Evolutionary conservation across 352 stramenopile genomes (phyloP).

Genomic region (Pythium grandisporangium): DNA sequence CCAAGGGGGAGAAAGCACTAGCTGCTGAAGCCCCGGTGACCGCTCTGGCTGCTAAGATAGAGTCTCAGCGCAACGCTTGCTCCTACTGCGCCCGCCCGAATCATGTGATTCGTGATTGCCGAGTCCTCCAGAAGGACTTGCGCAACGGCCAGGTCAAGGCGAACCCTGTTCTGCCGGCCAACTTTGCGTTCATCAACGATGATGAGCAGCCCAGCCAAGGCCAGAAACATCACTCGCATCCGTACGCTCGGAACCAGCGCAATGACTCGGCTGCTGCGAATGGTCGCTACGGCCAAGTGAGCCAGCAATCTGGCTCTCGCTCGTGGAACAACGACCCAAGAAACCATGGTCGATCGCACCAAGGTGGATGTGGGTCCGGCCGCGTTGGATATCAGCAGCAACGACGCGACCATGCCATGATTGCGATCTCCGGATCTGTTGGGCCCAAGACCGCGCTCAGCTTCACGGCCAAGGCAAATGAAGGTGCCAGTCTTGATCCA

Average conservation of each 20-base stretch:
- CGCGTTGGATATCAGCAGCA: not conserved
- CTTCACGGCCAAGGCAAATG: not conserved
- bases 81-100: not conserved
- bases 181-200: not conserved
- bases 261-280: not conserved
- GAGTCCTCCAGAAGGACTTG: not conserved
- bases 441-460: not conserved
- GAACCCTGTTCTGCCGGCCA: not conserved
- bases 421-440: not conserved
- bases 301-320: not conserved
- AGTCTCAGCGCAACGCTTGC: not conserved
- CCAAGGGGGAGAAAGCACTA: not conserved
- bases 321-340: not conserved
- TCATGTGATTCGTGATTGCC: not conserved
- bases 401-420: not conserved
- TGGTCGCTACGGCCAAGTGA: not conserved
- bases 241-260: not conserved
- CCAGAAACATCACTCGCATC: not conserved
- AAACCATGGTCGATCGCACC: too few species aligned
- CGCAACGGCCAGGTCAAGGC: not conserved
- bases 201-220: not conserved
- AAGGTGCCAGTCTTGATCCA: not conserved
- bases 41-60: not conserved
- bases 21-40: not conserved
- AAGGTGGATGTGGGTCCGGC: not conserved